These are phyloP conservation scores for Elsinoe perseae DNA, from an alignment of 2,329 filamentous ascomycete genomes.

Conservation along the genomic window DNA sequence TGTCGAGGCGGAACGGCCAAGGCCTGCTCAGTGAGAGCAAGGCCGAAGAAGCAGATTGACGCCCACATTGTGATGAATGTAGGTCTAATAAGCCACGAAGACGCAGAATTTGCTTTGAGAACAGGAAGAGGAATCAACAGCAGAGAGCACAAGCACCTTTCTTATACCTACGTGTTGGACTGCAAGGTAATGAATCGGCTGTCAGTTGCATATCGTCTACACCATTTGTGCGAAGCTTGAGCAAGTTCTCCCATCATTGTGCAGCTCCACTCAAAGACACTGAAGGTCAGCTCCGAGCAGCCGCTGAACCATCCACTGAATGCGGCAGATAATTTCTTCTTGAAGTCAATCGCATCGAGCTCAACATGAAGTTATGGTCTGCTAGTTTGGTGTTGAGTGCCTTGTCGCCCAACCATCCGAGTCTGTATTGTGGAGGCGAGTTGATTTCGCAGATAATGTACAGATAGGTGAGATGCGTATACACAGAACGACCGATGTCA, in stretches of 20 bases:
- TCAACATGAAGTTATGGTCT: not conserved
- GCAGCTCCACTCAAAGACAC: not conserved
- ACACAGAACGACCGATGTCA: not conserved
- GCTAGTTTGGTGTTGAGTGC: not conserved
- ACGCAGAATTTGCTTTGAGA: not conserved
- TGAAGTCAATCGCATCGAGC: not conserved
- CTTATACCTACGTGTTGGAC: not conserved
- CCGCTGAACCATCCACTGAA: not conserved
- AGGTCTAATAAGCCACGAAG: not conserved
- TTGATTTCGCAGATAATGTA: not conserved
- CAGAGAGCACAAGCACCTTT: not conserved
- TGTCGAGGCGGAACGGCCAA: not conserved
- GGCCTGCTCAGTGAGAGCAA: not conserved
- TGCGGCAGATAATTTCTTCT: not conserved
- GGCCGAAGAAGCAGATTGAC: not conserved
- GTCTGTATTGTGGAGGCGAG: not conserved
- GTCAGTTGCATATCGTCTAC: not conserved
- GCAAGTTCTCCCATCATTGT: not conserved
- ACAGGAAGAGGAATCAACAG: not conserved
- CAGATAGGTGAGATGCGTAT: not conserved
- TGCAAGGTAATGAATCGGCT: not conserved
- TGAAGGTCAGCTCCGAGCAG: not conserved
- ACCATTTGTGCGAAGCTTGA: not conserved
- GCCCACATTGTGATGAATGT: not conserved
- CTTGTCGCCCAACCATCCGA: not conserved